phyloP scores from a whole-genome alignment of 139 green algal genomes.

The Pycnococcus provasolii region DNA sequence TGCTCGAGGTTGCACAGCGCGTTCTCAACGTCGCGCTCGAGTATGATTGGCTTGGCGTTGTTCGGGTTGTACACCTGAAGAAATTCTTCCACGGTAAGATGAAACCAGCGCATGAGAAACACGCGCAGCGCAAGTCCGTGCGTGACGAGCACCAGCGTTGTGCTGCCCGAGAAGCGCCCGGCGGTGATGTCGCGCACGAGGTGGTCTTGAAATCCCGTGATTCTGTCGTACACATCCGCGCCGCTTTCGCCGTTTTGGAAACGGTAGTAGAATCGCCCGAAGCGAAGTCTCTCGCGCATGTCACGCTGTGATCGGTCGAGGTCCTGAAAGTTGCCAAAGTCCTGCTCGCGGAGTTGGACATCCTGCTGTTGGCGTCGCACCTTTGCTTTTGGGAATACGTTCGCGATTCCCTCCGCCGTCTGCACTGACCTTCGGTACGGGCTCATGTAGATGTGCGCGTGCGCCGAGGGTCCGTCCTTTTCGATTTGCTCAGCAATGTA shows the following conservation, averaged over 20 bases:
- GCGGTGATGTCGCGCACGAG: conserved; percentile 39
- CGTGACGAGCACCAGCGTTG: conserved; percentile 32
- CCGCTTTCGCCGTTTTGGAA: conserved; percentile 41
- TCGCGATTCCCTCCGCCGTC: conserved; percentile 21
- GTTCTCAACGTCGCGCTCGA: conserved; percentile 10
- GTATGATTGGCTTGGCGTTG: conserved; percentile 30
- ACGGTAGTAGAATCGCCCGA: conserved; percentile 44
- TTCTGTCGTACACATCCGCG: conserved; percentile 43
- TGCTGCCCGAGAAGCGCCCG: conserved; percentile 30
- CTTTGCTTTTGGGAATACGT: not conserved
- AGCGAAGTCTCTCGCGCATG: conserved; percentile 34
- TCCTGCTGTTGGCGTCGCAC: conserved; percentile 16
- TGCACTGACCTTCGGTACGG: conserved; percentile 29
- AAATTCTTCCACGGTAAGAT: conserved; percentile 40
- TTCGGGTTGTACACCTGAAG: conserved; percentile 27
- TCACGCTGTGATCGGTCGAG: no score
- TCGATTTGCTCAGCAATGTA: conserved; percentile 15
- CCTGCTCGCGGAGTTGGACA: conserved; percentile 34
- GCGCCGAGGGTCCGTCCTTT: not conserved
- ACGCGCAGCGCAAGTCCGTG: conserved; percentile 41
- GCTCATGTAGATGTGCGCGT: conserved; percentile 24
- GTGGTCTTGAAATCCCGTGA: conserved; percentile 41
- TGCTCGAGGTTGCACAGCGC: no score
- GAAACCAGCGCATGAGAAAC: conserved; percentile 49
- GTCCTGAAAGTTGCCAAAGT: conserved; percentile 37